phyloP scores from a whole-genome alignment of 2,329 filamentous ascomycete species.

The Hypomyces rosellus region DNA sequence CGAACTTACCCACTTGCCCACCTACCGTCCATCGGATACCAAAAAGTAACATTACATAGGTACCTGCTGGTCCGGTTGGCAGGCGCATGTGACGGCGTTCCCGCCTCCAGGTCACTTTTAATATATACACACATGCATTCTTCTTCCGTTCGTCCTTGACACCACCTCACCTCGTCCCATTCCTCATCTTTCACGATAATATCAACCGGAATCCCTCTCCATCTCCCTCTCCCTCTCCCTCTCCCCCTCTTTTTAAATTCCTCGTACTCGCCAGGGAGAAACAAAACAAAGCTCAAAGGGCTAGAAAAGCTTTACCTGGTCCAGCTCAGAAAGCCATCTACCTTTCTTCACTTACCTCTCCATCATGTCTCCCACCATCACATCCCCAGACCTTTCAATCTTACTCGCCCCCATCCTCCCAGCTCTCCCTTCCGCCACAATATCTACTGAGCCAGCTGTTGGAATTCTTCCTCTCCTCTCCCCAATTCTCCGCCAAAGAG shows the following conservation, averaged over 20 bases:
- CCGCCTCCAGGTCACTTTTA: background rate
- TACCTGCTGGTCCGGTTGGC: background rate
- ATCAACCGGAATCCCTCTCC: too few species aligned
- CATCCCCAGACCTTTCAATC: constrained; percentile 38
- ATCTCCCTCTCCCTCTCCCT: too few species aligned
- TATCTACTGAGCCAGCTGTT: constrained; percentile 50
- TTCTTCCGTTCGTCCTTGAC: background rate
- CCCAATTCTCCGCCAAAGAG: constrained; percentile 59
- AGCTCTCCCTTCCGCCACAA: constrained; percentile 52
- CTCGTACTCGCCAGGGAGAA: too few species aligned
- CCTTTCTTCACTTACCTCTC: background rate
- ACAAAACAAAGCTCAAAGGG: too few species aligned
- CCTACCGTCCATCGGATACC: background rate
- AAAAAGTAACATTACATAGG: too few species aligned
- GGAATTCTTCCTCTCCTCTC: constrained; percentile 55
- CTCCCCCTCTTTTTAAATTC: too few species aligned
- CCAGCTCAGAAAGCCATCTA: background rate
- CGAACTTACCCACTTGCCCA: background rate
- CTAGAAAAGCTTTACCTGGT: background rate
- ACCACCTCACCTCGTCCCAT: too few species aligned
- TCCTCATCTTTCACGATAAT: too few species aligned
- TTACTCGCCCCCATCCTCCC: constrained; percentile 53
- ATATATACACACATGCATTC: background rate
- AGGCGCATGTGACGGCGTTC: background rate
- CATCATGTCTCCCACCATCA: constrained; percentile 27